Evolutionary conservation across 2,329 filamentous ascomycete genomes (phyloP).

Genomic region (Diaporthe nobilis): DNA sequence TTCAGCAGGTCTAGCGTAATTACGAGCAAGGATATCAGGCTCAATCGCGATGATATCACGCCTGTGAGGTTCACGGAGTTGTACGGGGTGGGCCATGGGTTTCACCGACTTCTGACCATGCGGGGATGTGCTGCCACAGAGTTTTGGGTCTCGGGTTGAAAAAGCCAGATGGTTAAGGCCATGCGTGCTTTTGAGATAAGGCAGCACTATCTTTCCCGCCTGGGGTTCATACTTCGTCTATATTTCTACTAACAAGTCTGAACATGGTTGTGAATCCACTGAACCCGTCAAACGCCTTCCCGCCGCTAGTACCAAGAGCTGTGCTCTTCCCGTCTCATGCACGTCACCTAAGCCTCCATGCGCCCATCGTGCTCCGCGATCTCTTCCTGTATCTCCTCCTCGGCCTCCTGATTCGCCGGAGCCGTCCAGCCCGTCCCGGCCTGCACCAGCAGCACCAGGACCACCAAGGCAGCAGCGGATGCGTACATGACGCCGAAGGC

Average conservation of each 20-base stretch:
- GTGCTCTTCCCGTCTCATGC: neutral
- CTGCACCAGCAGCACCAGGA: conserved; percentile 63
- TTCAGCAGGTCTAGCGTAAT: neutral
- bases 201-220: neutral
- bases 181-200: conserved; percentile 5
- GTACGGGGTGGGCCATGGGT: neutral
- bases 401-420: conserved; percentile 62
- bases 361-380: conserved; percentile 49
- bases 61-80: no score
- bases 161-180: neutral
- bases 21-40: conserved; percentile 25
- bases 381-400: conserved; percentile 57
- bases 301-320: neutral
- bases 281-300: neutral
- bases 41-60: conserved; percentile 25
- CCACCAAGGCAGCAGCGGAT: conserved; percentile 59
- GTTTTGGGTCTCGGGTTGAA: neutral
- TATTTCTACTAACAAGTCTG: conserved; percentile 10
- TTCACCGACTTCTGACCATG: conserved; percentile 5
- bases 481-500: conserved; percentile 63
- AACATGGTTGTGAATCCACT: neutral
- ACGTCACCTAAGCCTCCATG: conserved; percentile 49
- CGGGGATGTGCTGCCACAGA: neutral
- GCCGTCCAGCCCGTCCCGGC: conserved; percentile 66
- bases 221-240: neutral